Evolutionary conservation across 305 asterid species (phyloP), one percentile per base, ranked within the genome.

Genomic region (Fraxinus latifolia): DNA sequence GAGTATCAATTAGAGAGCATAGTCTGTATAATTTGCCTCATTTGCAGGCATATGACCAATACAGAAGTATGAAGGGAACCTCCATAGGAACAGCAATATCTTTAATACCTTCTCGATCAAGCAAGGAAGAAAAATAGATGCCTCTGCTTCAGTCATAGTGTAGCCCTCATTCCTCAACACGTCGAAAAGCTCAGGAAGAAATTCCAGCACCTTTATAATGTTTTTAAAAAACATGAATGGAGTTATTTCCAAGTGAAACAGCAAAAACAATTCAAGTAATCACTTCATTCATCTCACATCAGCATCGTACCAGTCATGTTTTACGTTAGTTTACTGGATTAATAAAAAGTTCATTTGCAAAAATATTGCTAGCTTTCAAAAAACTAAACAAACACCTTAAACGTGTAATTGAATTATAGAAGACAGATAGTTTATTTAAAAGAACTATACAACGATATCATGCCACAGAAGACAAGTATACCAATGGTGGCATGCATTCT

Each of bases 121-220:
- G 91, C 99, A 95, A 82, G 99, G 98, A 85, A 96, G 89, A 87
- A 96, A 90, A 85, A 95, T 89, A 70, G 99, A 90, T 47, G 98
- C 97, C 93, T 96, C 98, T 70, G 98, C 96, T 91, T 96, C 98
- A 74, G 97, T 95, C 91, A 95, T 83, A 29, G 89, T 79, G 88
- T 93, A 96, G 68, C 94, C 93, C 86, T 93, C 99, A 80, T 90
- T 93, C 86, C 87, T 93, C 94, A 96, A 87, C 86, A 89, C 85
- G 79, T 93, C 93, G 76, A 96, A 85, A 86, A 96, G 97, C 81
- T 96, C 98, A 75, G 97, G 97, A 86, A 96, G 97, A 90, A 95
- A 96, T 86, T 96, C 98, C 90, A 96, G 93, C 82, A 96, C 99
- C 99, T 39, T 96, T 83, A 42, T 65, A 81, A 83, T 74, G 82